Evolutionary conservation across 1,284 basidiomycete genomes (phyloP).

Genomic region (Gymnopus androsaceus): DNA sequence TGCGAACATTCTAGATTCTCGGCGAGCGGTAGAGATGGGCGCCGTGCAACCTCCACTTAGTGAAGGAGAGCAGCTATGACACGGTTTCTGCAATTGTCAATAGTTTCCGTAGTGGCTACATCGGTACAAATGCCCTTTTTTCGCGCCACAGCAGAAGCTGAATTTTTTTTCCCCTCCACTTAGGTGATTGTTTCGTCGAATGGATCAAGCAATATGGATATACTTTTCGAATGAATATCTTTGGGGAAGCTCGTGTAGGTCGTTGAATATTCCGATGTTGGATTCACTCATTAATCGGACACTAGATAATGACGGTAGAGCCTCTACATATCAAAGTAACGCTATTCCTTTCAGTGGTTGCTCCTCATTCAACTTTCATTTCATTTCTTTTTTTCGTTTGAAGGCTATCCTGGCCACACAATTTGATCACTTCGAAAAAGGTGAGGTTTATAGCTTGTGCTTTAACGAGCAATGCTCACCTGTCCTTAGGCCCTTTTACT

Average conservation of each 20-base stretch:
- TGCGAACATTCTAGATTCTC: not conserved
- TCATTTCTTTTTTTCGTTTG: too few relatives aligned
- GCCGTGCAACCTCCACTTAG: conserved; percentile 8
- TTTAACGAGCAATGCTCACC: not conserved
- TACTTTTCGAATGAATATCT: conserved; percentile 10
- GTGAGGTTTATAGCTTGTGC: conserved; percentile 20
- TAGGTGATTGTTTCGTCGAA: conserved; percentile 15
- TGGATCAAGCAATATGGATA: conserved; percentile 17
- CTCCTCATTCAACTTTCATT: too few relatives aligned
- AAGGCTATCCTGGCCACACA: conserved; percentile 38
- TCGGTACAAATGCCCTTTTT: not conserved
- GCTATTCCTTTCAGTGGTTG: not conserved
- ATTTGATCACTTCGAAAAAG: conserved; percentile 47
- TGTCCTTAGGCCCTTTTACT: conserved; percentile 5
- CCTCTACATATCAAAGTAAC: conserved; percentile 20
- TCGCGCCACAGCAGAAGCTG: not conserved
- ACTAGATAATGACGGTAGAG: conserved; percentile 19
- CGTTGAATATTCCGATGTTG: not conserved
- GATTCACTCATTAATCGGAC: not conserved
- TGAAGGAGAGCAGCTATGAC: conserved; percentile 3
- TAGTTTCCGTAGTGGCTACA: conserved; percentile 8
- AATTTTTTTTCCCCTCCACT: not conserved
- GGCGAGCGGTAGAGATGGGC: conserved; percentile 6
- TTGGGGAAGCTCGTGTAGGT: conserved; percentile 15
- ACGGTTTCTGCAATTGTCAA: conserved; percentile 1